These are phyloP conservation scores for Pseudozyma hubeiensis DNA, from an alignment of 1,284 basidiomycete species.

Conservation along the genomic window DNA sequence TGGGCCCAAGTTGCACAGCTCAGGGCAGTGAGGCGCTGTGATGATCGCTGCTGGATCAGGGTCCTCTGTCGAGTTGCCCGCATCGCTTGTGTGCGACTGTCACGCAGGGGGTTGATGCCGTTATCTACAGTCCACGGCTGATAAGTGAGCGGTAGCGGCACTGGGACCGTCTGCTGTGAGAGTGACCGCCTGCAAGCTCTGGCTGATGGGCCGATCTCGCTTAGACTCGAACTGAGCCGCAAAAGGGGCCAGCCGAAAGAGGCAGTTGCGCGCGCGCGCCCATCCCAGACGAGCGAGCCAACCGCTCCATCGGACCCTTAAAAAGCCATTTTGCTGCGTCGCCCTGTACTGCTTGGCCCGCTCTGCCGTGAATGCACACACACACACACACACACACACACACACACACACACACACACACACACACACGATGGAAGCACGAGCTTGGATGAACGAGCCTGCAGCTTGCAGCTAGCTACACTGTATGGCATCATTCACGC, in stretches of 20 bases:
- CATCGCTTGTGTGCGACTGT: background rate
- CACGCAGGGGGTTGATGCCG: conserved; percentile 8
- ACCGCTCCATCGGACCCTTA: too few species aligned
- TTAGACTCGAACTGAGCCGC: background rate
- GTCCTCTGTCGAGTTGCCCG: conserved; percentile 13
- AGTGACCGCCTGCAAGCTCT: background rate
- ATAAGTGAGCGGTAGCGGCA: conserved; percentile 11
- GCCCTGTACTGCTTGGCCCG: too few species aligned
- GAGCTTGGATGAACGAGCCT: too few species aligned
- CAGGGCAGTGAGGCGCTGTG: background rate
- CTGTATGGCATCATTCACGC: too few species aligned
- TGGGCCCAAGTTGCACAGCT: background rate
- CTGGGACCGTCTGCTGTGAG: background rate
- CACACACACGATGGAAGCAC: too few species aligned
- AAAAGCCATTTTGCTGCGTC: too few species aligned
- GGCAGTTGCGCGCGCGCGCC: conserved; percentile 9
- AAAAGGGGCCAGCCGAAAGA: conserved; percentile 11
- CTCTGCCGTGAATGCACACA: too few species aligned
- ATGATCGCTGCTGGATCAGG: conserved; percentile 1
- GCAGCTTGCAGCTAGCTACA: too few species aligned
- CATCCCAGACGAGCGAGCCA: background rate
- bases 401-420: too few species aligned
- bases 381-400: too few species aligned
- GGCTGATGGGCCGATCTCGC: conserved; percentile 10
- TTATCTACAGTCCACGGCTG: conserved; percentile 9